Conservation (phyloP, 345 rosid species). For the Corymbia maculata region DNA sequence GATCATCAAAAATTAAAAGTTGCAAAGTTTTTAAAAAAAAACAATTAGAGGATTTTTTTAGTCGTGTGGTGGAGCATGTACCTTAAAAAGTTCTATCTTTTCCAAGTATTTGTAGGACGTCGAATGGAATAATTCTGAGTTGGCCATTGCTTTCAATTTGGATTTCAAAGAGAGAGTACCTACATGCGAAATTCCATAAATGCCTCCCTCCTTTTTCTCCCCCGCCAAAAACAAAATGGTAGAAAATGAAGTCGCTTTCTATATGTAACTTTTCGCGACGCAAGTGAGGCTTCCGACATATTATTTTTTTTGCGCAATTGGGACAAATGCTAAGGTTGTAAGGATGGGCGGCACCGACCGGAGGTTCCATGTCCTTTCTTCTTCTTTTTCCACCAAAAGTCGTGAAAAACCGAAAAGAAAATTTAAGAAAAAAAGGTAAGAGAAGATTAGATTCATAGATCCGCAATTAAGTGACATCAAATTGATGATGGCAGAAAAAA, state of each 20-base stretch:
- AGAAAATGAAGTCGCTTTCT: not conserved
- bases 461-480: not conserved
- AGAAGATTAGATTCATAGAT: not conserved
- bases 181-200: not conserved
- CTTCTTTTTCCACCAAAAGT: not conserved
- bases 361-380: not conserved
- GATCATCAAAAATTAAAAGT: too few relatives aligned
- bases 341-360: not conserved
- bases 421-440: not conserved
- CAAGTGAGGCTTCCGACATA: not conserved
- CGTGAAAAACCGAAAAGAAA: not conserved
- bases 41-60: not conserved
- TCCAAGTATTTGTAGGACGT: not conserved
- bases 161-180: not conserved
- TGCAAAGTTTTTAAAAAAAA: too few relatives aligned
- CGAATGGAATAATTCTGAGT: not conserved
- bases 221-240: not conserved
- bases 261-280: not conserved
- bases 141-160: not conserved
- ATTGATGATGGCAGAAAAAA: not conserved
- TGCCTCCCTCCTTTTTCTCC: not conserved
- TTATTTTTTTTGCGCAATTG: not conserved
- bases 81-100: not conserved
- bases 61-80: not conserved
- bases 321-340: not conserved